phyloP scores from a whole-genome alignment of 139 green algal species.

The Parachlorella kessleri region DNA sequence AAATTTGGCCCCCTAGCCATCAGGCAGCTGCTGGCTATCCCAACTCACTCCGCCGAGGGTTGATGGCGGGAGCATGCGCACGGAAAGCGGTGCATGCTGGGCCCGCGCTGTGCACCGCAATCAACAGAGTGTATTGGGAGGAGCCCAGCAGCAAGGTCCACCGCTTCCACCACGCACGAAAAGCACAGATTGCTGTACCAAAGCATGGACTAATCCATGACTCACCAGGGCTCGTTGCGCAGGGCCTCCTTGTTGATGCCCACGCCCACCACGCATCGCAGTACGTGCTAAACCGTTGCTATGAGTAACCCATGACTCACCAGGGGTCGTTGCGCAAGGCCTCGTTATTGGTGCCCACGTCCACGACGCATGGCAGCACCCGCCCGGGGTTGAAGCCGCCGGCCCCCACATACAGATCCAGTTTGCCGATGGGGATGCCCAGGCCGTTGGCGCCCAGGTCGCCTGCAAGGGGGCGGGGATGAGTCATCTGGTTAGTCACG shows the following conservation, averaged over 20 bases:
- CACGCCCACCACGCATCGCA: constrained; percentile 90
- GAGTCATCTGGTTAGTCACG: no score
- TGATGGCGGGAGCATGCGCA: no score
- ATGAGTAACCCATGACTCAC: constrained; percentile 9
- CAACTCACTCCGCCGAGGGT: no score
- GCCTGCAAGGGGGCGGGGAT: constrained; percentile 22
- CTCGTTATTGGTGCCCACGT: constrained; percentile 89
- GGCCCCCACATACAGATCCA: constrained; percentile 93
- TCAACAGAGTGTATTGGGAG: no score
- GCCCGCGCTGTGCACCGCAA: no score
- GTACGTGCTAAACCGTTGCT: no score
- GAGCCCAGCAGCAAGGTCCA: no score
- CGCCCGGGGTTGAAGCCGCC: constrained; percentile 86
- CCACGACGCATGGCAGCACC: constrained; percentile 88
- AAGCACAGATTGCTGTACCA: no score
- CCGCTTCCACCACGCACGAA: not conserved
- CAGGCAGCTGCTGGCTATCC: not conserved
- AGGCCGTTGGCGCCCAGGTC: constrained; percentile 84
- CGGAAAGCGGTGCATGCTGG: no score
- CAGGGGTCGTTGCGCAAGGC: constrained; percentile 60
- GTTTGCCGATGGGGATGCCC: constrained; percentile 86
- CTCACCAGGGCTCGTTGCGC: constrained; percentile 58
- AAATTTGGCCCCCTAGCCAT: constrained; percentile 57
- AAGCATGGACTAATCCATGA: not conserved
- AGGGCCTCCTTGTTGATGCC: constrained; percentile 82